Conservation (phyloP, 768 basidiomycete species). For the Steccherinum ochraceum region DNA sequence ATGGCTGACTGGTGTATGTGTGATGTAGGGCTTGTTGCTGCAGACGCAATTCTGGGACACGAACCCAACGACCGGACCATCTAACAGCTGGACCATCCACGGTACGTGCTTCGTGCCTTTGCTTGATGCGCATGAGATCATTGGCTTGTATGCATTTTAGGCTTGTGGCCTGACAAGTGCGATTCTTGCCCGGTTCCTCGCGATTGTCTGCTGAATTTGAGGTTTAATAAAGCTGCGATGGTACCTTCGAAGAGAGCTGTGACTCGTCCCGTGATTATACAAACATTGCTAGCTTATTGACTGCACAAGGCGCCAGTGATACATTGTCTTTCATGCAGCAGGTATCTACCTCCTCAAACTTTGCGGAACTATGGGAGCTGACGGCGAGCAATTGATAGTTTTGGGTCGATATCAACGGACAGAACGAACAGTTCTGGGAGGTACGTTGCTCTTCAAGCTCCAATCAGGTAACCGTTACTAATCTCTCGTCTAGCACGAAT, state of each 20-base stretch:
- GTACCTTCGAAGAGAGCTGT: conserved; percentile 27
- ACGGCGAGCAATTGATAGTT: conserved; percentile 31
- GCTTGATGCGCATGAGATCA: too few relatives aligned
- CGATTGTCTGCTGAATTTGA: conserved; percentile 2
- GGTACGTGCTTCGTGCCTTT: too few relatives aligned
- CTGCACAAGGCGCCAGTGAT: conserved; percentile 47
- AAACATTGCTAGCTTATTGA: conserved; percentile 47
- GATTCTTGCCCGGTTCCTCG: conserved; percentile 12
- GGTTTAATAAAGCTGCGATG: conserved; percentile 44
- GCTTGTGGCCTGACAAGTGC: conserved; percentile 63
- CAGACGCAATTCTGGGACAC: conserved; percentile 77
- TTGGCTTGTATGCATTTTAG: too few relatives aligned
- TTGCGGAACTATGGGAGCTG: conserved; percentile 3
- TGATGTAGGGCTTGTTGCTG: conserved; percentile 47
- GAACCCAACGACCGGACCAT: conserved; percentile 53
- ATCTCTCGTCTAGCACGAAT: conserved; percentile 49
- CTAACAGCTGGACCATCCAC: conserved; percentile 69
- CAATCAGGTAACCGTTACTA: conserved; percentile 52
- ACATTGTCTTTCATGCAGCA: conserved; percentile 54
- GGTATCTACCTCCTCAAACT: conserved; percentile 3
- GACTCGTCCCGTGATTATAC: conserved; percentile 40
- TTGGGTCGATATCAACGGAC: conserved; percentile 58
- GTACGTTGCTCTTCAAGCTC: conserved; percentile 44
- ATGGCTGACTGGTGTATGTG: conserved; percentile 2
- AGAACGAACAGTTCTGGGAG: conserved; percentile 65